Conservation (phyloP, 1,284 basidiomycete genomes). For the Wolfiporia cocos region DNA sequence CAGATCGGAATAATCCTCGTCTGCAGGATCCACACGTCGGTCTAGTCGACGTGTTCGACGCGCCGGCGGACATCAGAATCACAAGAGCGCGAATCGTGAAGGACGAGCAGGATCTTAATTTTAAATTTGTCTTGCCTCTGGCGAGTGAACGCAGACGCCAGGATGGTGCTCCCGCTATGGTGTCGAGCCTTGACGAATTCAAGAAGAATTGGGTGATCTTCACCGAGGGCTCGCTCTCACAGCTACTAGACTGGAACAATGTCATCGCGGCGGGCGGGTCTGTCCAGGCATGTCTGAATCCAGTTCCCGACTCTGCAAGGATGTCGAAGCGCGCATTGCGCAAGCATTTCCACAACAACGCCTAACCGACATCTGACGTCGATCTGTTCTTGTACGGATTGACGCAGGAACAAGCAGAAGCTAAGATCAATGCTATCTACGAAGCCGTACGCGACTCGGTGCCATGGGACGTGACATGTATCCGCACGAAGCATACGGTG, state of each 20-base stretch:
- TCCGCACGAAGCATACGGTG: conserved; percentile 55
- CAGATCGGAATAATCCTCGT: conserved; percentile 37
- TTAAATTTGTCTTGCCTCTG: conserved; percentile 26
- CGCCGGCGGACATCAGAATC: conserved; percentile 37
- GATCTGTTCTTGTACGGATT: conserved; percentile 58
- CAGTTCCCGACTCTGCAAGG: conserved; percentile 39
- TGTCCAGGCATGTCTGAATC: conserved; percentile 48
- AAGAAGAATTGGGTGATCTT: conserved; percentile 55
- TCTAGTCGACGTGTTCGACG: conserved; percentile 49
- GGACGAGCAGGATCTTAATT: conserved; percentile 20
- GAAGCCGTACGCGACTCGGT: conserved; percentile 56
- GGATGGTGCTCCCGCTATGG: conserved; percentile 36
- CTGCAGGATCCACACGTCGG: conserved; percentile 44
- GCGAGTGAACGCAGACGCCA: conserved; percentile 23
- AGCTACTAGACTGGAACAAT: conserved; percentile 50
- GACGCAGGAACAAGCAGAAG: conserved; percentile 49
- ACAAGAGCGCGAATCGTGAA: conserved; percentile 29
- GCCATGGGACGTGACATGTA: conserved; percentile 59
- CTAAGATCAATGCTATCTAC: conserved; percentile 49
- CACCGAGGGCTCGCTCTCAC: conserved; percentile 50
- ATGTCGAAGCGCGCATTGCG: conserved; percentile 46
- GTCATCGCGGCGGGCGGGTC: conserved; percentile 56
- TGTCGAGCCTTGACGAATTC: conserved; percentile 44
- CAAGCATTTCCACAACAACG: conserved; percentile 46
- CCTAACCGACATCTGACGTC: conserved; percentile 55